phyloP scores from a whole-genome alignment of 140 eudicot species.

The Eryngium alpinum region DNA sequence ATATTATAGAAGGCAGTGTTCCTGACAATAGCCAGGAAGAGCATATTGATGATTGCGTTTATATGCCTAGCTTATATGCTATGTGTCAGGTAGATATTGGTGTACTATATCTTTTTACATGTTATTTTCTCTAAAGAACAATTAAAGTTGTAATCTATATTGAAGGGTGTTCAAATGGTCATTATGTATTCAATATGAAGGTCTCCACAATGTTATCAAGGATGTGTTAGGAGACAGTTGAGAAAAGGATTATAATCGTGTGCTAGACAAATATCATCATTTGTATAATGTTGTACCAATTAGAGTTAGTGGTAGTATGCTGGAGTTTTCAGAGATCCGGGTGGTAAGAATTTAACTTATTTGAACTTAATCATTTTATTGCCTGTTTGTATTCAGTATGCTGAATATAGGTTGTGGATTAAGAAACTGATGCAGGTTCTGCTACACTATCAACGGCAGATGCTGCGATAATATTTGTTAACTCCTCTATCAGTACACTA shows the following conservation, averaged over 20 bases:
- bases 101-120: conserved; percentile 1
- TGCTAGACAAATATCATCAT: too few species aligned
- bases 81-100: conserved; percentile 56
- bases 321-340: too few species aligned
- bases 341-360: too few species aligned
- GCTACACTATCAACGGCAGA: conserved; percentile 83
- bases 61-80: conserved; percentile 51
- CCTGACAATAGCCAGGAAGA: conserved; percentile 30
- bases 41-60: conserved; percentile 37
- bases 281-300: too few species aligned
- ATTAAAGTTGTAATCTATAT: conserved; percentile 13
- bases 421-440: conserved; percentile 82
- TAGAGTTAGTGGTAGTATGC: too few species aligned
- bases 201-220: too few species aligned
- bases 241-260: too few species aligned
- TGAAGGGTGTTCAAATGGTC: conserved; percentile 71
- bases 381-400: too few species aligned
- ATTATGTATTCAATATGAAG: conserved; percentile 81
- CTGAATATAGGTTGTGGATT: too few species aligned
- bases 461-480: conserved; percentile 78
- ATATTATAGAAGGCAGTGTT: conserved; percentile 48
- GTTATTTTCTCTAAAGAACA: conserved; percentile 1
- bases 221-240: too few species aligned
- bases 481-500: conserved; percentile 78
- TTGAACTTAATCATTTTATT: too few species aligned